A percentile compares a stretch with the other conserved stretches of the same genome.
These are phyloP conservation scores for Elongisporangium senticosum DNA, from an alignment of 352 stramenopile species.

Conservation along the genomic window DNA sequence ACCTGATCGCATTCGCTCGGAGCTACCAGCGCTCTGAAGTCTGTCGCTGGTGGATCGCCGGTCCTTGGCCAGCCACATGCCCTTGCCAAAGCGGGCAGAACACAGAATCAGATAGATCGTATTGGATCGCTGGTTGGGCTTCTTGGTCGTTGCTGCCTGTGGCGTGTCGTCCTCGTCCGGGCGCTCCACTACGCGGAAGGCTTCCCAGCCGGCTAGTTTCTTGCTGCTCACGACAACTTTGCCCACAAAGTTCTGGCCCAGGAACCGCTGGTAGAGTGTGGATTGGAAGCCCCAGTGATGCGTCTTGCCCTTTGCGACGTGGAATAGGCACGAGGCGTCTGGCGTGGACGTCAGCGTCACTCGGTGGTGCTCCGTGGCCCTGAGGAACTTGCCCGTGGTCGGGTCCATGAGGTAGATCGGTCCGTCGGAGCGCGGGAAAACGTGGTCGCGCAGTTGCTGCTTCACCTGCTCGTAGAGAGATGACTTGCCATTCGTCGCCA, in stretches of 20 bases:
- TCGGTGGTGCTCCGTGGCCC: conserved; percentile 55
- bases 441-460: conserved; percentile 45
- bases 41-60: conserved; percentile 11
- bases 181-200: conserved; percentile 61
- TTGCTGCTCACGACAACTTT: conserved; percentile 49
- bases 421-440: conserved; percentile 36
- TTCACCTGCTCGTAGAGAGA: conserved; percentile 60
- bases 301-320: conserved; percentile 62
- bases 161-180: conserved; percentile 18
- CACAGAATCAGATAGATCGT: conserved; percentile 70
- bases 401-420: conserved; percentile 72
- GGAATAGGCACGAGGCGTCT: conserved; percentile 68
- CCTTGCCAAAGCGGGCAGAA: conserved; percentile 73
- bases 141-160: conserved; percentile 3
- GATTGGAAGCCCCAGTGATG: conserved; percentile 82
- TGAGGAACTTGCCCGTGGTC: conserved; percentile 40
- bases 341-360: conserved; percentile 56
- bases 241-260: conserved; percentile 75
- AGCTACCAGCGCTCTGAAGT: not conserved
- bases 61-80: conserved; percentile 71
- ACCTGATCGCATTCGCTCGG: conserved; percentile 1
- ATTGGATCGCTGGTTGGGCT: conserved; percentile 7
- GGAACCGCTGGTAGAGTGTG: conserved; percentile 47
- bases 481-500: conserved; percentile 38
- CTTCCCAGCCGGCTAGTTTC: conserved; percentile 67